Percentiles rank a stretch among this genome's conserved stretches.
phyloP scores from a whole-genome alignment of 257 asterid genomes.

The Linderniella brevidens region DNA sequence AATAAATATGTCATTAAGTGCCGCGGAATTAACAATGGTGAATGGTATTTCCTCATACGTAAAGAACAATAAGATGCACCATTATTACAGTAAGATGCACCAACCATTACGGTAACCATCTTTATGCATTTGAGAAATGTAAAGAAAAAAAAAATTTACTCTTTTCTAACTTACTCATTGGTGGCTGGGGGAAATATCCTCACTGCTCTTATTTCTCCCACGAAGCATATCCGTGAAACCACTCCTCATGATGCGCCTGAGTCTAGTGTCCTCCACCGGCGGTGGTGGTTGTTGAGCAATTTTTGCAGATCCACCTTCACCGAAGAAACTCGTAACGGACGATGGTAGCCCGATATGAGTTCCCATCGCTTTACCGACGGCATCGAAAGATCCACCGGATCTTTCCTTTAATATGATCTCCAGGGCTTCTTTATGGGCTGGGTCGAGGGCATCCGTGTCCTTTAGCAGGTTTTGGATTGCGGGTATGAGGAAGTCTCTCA shows the following conservation, averaged over 20 bases:
- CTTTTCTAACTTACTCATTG: neutral
- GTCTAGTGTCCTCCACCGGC: conserved; percentile 61
- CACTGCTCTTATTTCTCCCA: conserved; percentile 38
- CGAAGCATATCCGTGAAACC: conserved; percentile 84
- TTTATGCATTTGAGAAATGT: too few relatives aligned
- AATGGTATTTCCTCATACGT: too few relatives aligned
- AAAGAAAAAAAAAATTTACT: too few relatives aligned
- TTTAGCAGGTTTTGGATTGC: conserved; percentile 79
- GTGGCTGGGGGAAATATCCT: conserved; percentile 4
- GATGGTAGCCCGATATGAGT: conserved; percentile 76
- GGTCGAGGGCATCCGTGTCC: conserved; percentile 86
- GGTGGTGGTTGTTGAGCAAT: conserved; percentile 24
- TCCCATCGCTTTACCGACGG: conserved; percentile 90
- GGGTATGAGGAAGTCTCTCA: conserved; percentile 70
- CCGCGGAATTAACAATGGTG: too few relatives aligned
- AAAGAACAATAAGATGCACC: too few relatives aligned
- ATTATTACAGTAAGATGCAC: too few relatives aligned
- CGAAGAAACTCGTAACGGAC: conserved; percentile 77
- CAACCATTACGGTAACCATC: too few relatives aligned
- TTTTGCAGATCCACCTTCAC: conserved; percentile 33
- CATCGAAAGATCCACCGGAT: conserved; percentile 75
- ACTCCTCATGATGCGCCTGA: conserved; percentile 84
- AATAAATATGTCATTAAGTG: too few relatives aligned
- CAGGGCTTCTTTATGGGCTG: conserved; percentile 98
- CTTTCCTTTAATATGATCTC: conserved; percentile 84